Percentiles rank a stretch among this genome's conserved stretches.
Evolutionary conservation across 2,329 filamentous ascomycete genomes (phyloP).

Genomic region (Aspergillus vadensis): DNA sequence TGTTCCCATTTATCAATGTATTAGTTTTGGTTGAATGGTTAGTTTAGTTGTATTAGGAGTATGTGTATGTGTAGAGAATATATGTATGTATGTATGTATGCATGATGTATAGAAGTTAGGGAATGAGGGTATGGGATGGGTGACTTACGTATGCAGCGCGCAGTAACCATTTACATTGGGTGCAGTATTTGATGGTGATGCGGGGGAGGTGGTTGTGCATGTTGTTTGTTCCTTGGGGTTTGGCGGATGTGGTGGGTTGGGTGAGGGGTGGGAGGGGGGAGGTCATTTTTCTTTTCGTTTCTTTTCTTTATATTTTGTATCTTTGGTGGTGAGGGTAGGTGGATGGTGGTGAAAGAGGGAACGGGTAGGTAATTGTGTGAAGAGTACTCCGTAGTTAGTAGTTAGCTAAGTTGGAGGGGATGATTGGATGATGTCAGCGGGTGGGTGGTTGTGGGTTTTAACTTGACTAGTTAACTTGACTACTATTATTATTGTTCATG

Average conservation of each 20-base stretch:
- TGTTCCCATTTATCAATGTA: too few species aligned
- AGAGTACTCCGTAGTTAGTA: not conserved
- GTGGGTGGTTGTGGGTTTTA: not conserved
- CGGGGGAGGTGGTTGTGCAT: conserved; percentile 59
- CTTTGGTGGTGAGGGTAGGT: conserved; percentile 60
- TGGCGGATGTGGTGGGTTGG: conserved; percentile 7
- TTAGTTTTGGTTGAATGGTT: too few species aligned
- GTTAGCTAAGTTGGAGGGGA: not conserved
- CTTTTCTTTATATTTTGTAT: not conserved
- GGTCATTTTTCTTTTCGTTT: conserved; percentile 19
- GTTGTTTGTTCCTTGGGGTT: conserved; percentile 6
- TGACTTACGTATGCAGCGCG: conserved; percentile 75
- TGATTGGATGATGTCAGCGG: conserved; percentile 34
- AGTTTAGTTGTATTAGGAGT: not conserved
- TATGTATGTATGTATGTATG: too few species aligned
- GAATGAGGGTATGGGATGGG: not conserved
- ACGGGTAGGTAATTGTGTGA: conserved; percentile 7
- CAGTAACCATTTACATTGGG: conserved; percentile 90
- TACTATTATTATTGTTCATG: too few species aligned
- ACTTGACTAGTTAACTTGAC: too few species aligned
- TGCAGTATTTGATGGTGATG: conserved; percentile 88
- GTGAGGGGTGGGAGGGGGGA: conserved; percentile 3
- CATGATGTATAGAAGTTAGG: too few species aligned
- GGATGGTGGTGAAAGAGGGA: conserved; percentile 61
- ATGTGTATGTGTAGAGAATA: too few species aligned